A percentile compares a stretch with the other conserved stretches of the same genome.
phyloP scores from a whole-genome alignment of 2,329 filamentous ascomycete genomes.

The Escovopsis sp. region DNA sequence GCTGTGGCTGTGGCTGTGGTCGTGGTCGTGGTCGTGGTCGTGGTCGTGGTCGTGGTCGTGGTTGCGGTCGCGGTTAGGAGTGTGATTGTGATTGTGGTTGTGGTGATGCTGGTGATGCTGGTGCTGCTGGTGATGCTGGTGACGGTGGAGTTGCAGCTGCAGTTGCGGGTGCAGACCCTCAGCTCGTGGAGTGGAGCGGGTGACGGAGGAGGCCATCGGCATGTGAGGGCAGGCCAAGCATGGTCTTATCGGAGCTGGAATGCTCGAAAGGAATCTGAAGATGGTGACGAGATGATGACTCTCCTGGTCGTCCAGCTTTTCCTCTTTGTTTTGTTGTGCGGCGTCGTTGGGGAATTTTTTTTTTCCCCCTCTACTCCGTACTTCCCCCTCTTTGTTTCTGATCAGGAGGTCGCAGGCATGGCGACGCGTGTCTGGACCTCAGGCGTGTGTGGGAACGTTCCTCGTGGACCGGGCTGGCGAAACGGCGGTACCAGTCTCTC shows the following conservation, averaged over 20 bases:
- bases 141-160: slow-evolving; percentile 8
- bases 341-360: too few relatives aligned
- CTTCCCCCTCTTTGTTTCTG: not conserved
- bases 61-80: too few relatives aligned
- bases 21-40: slow-evolving; percentile 13
- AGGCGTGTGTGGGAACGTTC: slow-evolving; percentile 2
- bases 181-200: slow-evolving; percentile 34
- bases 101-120: too few relatives aligned
- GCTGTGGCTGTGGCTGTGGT: slow-evolving; percentile 1
- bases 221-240: slow-evolving; percentile 20
- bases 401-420: slow-evolving; percentile 1
- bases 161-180: slow-evolving; percentile 24
- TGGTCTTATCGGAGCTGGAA: slow-evolving; percentile 13
- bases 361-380: slow-evolving; percentile 5
- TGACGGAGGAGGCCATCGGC: slow-evolving; percentile 37
- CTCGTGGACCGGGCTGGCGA: too few relatives aligned
- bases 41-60: too few relatives aligned
- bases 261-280: too few relatives aligned
- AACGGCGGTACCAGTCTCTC: too few relatives aligned
- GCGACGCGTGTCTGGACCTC: slow-evolving; percentile 1
- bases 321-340: too few relatives aligned
- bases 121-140: slow-evolving; percentile 1
- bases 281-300: too few relatives aligned
- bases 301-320: too few relatives aligned
- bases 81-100: too few relatives aligned